Evolutionary conservation across 192 early-diverging fungal genomes (phyloP).

Genomic region (Entomortierella chlamydospora): DNA sequence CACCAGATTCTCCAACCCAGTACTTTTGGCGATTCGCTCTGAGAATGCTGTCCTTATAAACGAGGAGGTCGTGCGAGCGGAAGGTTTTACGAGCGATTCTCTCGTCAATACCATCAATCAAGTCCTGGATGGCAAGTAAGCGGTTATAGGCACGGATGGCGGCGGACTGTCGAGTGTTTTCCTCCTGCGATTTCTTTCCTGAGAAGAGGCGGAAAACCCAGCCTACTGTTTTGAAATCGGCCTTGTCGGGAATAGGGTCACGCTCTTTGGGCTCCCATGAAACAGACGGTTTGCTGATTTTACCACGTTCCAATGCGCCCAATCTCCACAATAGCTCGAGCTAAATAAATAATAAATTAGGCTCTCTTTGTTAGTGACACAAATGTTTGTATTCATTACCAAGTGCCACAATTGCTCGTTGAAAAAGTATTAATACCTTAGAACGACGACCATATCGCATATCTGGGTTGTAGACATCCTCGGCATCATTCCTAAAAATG

Average conservation of each 20-base stretch:
- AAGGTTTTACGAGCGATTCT: constrained; percentile 62
- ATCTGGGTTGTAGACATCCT: constrained; percentile 64
- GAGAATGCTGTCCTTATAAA: constrained; percentile 63
- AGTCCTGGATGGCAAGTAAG: constrained; percentile 69
- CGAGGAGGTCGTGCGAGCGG: constrained; percentile 57
- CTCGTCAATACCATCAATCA: constrained; percentile 70
- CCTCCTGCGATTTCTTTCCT: constrained; percentile 69
- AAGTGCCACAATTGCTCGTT: no score
- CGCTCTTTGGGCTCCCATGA: constrained; percentile 68
- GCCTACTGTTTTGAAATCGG: constrained; percentile 65
- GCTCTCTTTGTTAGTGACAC: background rate
- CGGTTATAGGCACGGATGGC: constrained; percentile 70
- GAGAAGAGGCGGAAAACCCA: constrained; percentile 73
- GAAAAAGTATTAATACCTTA: constrained; percentile 66
- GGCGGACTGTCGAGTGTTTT: constrained; percentile 65
- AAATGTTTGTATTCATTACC: no score
- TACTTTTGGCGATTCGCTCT: constrained; percentile 61
- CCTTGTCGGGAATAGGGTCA: constrained; percentile 55
- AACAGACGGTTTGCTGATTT: constrained; percentile 61
- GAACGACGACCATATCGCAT: constrained; percentile 75
- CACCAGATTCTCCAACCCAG: constrained; percentile 63
- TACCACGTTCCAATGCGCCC: constrained; percentile 62
- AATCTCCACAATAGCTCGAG: constrained; percentile 68
- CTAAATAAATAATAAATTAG: constrained; percentile 32
- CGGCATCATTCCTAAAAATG: constrained; percentile 67